Evolutionary conservation across 306 rosid species (phyloP), one percentile per base, ranked within the genome.

Genomic region (Prunus mongolica): DNA sequence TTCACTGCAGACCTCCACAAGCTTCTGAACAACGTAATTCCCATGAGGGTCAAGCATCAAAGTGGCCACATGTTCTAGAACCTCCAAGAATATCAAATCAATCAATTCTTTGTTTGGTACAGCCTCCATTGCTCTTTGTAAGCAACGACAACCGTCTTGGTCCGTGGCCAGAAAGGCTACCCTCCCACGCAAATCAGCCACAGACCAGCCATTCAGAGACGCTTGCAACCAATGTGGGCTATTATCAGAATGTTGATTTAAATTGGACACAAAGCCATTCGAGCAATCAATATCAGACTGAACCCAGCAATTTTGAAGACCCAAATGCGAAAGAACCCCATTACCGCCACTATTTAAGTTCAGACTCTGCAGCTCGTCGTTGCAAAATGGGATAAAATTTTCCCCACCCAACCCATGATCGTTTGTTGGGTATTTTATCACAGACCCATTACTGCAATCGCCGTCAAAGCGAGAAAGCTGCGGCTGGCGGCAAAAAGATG

Each of bases 21-120:
- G 82, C 71, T 79, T 88, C 79, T 87, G 90, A 69, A 87, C 62
- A n/a, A 90, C 91, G 45, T 85, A 78, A 41, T 81, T 88, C 16
- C 93, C 97, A 50, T 54, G 79, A 2, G 85, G 84, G 54, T 89
- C 82, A 18, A 81, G 3, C 87, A 87, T 84, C 72, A 92, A 74
- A 46, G 76, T 77, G 22, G 34, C 19, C 12, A 87, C 74, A 47
- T 85, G 58, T 18, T 71, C 71, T 1, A 87, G 71, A 70, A 90
- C 66, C 84, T 87, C 91, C 0, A 3, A 3, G 67, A 85, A 84
- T 3, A 88, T 65, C 8, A 51, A 10, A 18, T 72, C 75, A 25
- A 83, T 46, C 19, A 76, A 78, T 34, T 79, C 76, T 0, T 41
- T 12, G 1, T 19, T 34, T 2, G 70, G 83, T 15, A 78, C 46